These are phyloP conservation scores for Cucumis sativus DNA, from an alignment of 306 rosid genomes.

Conservation along the genomic window Cucumber_9930_V3 NC_026659.2:10248001-10248500, in stretches of 20 bases:
- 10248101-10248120: too few relatives aligned
- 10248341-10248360: neutral
- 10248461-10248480: neutral
- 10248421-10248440: neutral
- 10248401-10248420: neutral
- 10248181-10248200: too few relatives aligned
- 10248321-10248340: neutral
- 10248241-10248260: constrained; percentile 87
- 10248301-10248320: constrained; percentile 5
- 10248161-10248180: too few relatives aligned
- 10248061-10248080: too few relatives aligned
- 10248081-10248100: too few relatives aligned
- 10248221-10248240: constrained; percentile 71
- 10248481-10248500: neutral
- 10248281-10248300: constrained; percentile 64
- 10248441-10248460: neutral
- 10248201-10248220: constrained; percentile 54
- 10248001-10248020: too few relatives aligned
- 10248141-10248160: too few relatives aligned
- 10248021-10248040: too few relatives aligned
- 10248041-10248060: too few relatives aligned
- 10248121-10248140: too few relatives aligned
- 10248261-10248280: constrained; percentile 99
- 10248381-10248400: neutral
- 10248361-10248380: neutral